Base-by-base conservation (phyloP, 768 basidiomycete genomes). In the Psilocybe cubensis region DNA sequence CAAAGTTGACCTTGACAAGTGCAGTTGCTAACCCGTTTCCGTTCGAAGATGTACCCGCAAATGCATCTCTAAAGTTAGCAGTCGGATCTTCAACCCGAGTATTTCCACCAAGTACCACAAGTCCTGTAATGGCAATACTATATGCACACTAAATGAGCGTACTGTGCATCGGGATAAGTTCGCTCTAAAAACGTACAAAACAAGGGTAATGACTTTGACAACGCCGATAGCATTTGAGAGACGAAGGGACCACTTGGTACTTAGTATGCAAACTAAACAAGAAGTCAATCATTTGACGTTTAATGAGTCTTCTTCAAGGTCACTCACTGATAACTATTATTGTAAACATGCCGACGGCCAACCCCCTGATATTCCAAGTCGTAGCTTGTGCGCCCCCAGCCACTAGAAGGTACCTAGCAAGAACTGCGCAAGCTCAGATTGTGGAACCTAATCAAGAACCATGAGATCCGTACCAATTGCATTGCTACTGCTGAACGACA, bases 91-190 rank as follows among this genome's bases (percentile, higher is more conserved):
- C 38, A n/a, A 89, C 77, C 7, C 73, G 75, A 2, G 84, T 86
- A 52, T 77, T 73, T 0, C 85, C 87, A 3, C 80, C 78, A 10
- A 89, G 76, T 8, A 88, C 87, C 21, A 82, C 83, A 73, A 84
- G 81, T 62, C 82, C 81, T 3, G 83, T 79, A 40, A 86, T 68
- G 1, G 84, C 79, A 42, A 88, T 70, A 41, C 74, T 76, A 55
- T 28, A 40, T 8, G 3, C 40, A 20, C 8, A 25, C 33, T 44
- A 18, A 25, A 24, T 9, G 3, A n/a, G n/a, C n/a, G n/a, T n/a
- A n/a, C n/a, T 45, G 44, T 14, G 7, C 23, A 25, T 3, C 2
- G 28, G 23, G 9, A 0, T 31, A 21, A 23, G 21, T 1, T 8
- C 3, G n/a, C 4, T 20, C 24, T 8, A 44, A 27, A 24, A 29